Base-by-base conservation (phyloP, 495 filamentous ascomycete genomes). In the Aspergillus ostianus region DNA sequence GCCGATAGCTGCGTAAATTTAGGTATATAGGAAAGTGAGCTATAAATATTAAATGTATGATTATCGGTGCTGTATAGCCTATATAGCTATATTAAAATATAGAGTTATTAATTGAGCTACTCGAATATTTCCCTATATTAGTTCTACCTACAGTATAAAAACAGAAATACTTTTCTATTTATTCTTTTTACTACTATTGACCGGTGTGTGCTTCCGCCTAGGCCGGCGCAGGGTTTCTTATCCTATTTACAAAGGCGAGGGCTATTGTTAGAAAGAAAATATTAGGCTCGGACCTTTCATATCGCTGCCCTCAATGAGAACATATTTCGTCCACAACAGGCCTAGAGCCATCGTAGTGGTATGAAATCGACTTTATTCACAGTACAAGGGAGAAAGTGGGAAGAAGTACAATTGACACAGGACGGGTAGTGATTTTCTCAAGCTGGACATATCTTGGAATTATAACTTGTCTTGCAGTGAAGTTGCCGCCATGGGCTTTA, bases 161-260 rank as follows among this genome's bases (percentile, higher is more conserved):
- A 23, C 21, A 23, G 47, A 48, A 17, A 17, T 17, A 9, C 21
- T 48, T 17, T 17, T 19, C 21, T 48, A 48, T 23, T 48, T 48
- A 48, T 48, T 48, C n/a, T 23, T 36, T 48, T 17, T 12, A 48
- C 47, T 48, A 4, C 7, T 12, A 23, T 48, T 12, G 19, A 48
- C 47, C 47, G 47, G 4, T 23, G 19, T 9, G 32, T 36, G 32
- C 10, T 48, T 48, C 7, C 47, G 47, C 21, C 15, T 17, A 6
- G 18, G n/a, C 4, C 18, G 18, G 47, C 21, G 21, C n/a, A 48
- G 18, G 18, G 47, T 6, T 48, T 48, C 18, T 17, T 48, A 23
- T 19, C 21, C 47, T 23, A 48, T 48, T 48, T 48, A 19, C 47
- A 48, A 48, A 48, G n/a, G 47, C 19, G 47, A 48, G 47, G 47